Evolutionary conservation across 257 asterid genomes (phyloP), one percentile per base, ranked within the genome.

Genomic region (Leonotis leonurus): DNA sequence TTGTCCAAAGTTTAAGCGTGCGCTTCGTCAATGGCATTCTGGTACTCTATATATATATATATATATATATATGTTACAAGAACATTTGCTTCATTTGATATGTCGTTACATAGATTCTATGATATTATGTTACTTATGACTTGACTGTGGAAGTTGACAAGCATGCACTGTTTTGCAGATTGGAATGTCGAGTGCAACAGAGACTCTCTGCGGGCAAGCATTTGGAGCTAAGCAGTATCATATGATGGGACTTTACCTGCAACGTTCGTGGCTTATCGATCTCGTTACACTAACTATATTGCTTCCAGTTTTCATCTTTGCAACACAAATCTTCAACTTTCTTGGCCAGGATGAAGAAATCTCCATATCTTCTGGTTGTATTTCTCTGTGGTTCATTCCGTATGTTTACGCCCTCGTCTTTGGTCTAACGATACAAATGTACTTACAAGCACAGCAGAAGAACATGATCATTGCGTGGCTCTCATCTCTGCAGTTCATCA

Each of bases 141-240:
- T n/a, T n/a, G n/a, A n/a, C n/a, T n/a, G n/a, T n/a, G n/a, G n/a
- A n/a, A n/a, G n/a, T n/a, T n/a, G n/a, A n/a, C n/a, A n/a, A n/a
- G n/a, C n/a, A n/a, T n/a, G n/a, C n/a, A n/a, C n/a, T n/a, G n/a
- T n/a, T n/a, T n/a, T 32, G 5, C 75, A 84, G 83, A 48, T 77
- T 24, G 85, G 88, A 10, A 83, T 83, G 87, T 82, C 82, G 0
- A 77, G 84, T 62, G 85, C 87, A 0, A 41, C 74, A 1, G 85
- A 84, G 41, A 81, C 87, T 32, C 43, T 36, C 1, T 39, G 45
- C 5, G 45, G 45, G 45, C 88, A 84, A 63, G 88, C 92, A 1
- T 79, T 48, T 21, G 92, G 92, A 7, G 87, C 85, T 0, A 71
- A 62, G 8, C 75, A 70, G 60, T 37, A 33, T 45, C 65, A 70